A percentile compares a stretch with the other conserved stretches of the same genome.
These are phyloP conservation scores for Plantago major DNA, from an alignment of 257 asterid genomes.

Conservation along the genomic window DNA sequence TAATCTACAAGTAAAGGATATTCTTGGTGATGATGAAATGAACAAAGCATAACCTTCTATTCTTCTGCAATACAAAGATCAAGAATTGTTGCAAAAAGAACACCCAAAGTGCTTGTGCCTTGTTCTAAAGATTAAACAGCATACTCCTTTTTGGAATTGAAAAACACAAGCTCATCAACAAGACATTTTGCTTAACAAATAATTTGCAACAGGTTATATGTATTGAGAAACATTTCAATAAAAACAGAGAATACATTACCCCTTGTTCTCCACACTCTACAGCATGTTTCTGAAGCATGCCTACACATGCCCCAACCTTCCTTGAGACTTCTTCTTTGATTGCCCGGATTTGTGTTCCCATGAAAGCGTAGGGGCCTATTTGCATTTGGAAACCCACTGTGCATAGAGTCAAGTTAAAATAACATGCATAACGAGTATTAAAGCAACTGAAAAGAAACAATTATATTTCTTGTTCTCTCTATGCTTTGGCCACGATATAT, in stretches of 20 bases:
- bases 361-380: constrained; percentile 40
- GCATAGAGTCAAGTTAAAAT: constrained; percentile 10
- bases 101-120: not conserved
- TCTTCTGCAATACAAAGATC: constrained; percentile 8
- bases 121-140: constrained; percentile 1
- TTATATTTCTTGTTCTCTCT: not conserved
- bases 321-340: constrained; percentile 51
- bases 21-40: constrained; percentile 1
- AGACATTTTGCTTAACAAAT: no score
- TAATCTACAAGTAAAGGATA: constrained; percentile 35
- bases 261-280: constrained; percentile 48
- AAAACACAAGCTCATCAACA: no score
- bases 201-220: not conserved
- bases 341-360: constrained; percentile 49
- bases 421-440: not conserved
- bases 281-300: constrained; percentile 47
- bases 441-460: not conserved
- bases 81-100: no score
- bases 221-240: not conserved
- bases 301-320: constrained; percentile 41
- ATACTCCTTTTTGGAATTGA: not conserved
- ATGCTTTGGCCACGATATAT: no score
- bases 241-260: constrained; percentile 34
- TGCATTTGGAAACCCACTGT: constrained; percentile 79
- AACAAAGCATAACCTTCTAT: not conserved